Evolutionary conservation across 1,284 basidiomycete genomes (phyloP).

Genomic region (Fomitiporia mediterranea): DNA sequence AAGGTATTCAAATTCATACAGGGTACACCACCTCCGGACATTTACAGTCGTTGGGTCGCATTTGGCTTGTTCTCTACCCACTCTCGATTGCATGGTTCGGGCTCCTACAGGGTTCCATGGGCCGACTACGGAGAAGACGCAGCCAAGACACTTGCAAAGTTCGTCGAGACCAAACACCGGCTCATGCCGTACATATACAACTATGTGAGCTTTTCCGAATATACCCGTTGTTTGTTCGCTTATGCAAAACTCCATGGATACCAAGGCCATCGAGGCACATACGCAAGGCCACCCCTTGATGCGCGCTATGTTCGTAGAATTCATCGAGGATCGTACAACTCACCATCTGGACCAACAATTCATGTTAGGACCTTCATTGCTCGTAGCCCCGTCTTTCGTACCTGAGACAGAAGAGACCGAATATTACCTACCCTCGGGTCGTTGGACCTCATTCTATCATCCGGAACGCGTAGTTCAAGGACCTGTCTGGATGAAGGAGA

Average conservation of each 20-base stretch:
- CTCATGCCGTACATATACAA: slow-evolving; percentile 73
- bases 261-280: slow-evolving; percentile 56
- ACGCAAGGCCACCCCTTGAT: slow-evolving; percentile 57
- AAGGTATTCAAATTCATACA: slow-evolving; percentile 22
- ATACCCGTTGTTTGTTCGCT: background rate
- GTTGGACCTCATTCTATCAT: slow-evolving; percentile 64
- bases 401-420: slow-evolving; percentile 51
- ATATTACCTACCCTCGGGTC: slow-evolving; percentile 67
- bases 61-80: slow-evolving; percentile 68
- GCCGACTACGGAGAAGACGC: slow-evolving; percentile 63
- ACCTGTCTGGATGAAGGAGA: slow-evolving; percentile 53
- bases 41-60: slow-evolving; percentile 75
- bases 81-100: slow-evolving; percentile 67
- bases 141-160: slow-evolving; percentile 58
- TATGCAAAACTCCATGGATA: background rate
- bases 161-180: slow-evolving; percentile 63
- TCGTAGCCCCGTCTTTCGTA: slow-evolving; percentile 72
- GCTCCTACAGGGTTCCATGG: slow-evolving; percentile 74
- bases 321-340: slow-evolving; percentile 59
- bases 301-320: slow-evolving; percentile 73
- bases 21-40: slow-evolving; percentile 64
- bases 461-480: slow-evolving; percentile 44
- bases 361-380: slow-evolving; percentile 65
- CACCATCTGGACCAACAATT: slow-evolving; percentile 64
- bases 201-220: slow-evolving; percentile 43